Percentiles rank a stretch among this genome's conserved stretches.
These are phyloP conservation scores for Neonectria punicea DNA, from an alignment of 2,329 filamentous ascomycete genomes.

Conservation along the genomic window DNA sequence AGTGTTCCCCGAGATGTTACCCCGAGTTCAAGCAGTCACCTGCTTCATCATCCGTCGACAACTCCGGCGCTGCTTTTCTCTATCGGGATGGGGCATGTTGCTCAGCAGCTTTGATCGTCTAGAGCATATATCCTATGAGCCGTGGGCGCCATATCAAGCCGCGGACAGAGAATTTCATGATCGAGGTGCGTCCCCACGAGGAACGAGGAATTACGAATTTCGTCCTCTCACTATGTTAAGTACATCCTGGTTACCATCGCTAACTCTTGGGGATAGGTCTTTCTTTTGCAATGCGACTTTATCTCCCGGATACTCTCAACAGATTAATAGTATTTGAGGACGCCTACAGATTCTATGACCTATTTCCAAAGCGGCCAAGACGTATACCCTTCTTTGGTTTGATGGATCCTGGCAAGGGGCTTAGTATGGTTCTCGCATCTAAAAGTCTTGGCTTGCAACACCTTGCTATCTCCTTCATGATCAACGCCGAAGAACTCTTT, in stretches of 20 bases:
- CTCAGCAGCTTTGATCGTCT: constrained; percentile 41
- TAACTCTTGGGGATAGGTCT: constrained; percentile 22
- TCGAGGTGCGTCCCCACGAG: constrained; percentile 38
- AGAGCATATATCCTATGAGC: constrained; percentile 47
- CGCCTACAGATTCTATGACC: constrained; percentile 33
- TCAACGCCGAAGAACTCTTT: constrained; percentile 45
- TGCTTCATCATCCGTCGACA: constrained; percentile 48
- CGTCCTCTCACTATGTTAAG: constrained; percentile 2
- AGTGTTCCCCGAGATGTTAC: too few relatives aligned
- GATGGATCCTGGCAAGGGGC: constrained; percentile 14
- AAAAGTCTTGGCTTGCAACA: constrained; percentile 43
- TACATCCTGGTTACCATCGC: constrained; percentile 4
- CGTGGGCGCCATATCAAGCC: constrained; percentile 45
- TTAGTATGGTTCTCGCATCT: constrained; percentile 36
- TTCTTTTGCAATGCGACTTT: constrained; percentile 1
- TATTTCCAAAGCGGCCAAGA: constrained; percentile 9
- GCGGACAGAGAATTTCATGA: constrained; percentile 8
- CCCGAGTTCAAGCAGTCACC: constrained; percentile 44
- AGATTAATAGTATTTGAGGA: constrained; percentile 45
- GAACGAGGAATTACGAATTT: constrained; percentile 25
- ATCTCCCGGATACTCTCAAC: constrained; percentile 40
- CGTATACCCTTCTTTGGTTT: constrained; percentile 13
- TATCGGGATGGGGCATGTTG: constrained; percentile 27
- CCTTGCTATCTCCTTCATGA: constrained; percentile 44
- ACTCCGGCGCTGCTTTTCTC: constrained; percentile 42